Evolutionary conservation across 108 stramenopile species (phyloP).

Genomic region (Pseudonitzschia pungens): DNA sequence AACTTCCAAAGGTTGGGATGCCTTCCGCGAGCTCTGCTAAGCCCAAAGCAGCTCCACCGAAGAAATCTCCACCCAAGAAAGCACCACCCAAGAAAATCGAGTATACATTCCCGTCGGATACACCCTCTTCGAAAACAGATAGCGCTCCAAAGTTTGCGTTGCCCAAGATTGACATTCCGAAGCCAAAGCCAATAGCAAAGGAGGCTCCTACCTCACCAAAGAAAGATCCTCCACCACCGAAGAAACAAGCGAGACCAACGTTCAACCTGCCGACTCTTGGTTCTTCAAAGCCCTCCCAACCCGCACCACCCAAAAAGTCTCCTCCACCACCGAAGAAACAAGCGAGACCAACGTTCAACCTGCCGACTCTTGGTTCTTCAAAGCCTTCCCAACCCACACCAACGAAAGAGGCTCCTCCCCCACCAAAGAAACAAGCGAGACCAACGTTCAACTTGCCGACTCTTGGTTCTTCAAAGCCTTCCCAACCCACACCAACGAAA

Average conservation of each 20-base stretch:
- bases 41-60: conserved; percentile 4
- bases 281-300: conserved; percentile 18
- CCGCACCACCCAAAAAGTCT: conserved; percentile 40
- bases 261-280: neutral
- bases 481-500: neutral
- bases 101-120: neutral
- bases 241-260: neutral
- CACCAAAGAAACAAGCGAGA: conserved; percentile 48
- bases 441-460: neutral
- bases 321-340: conserved; percentile 25
- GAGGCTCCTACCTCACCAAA: conserved; percentile 6
- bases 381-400: conserved; percentile 9
- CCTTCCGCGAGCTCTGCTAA: neutral
- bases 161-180: conserved; percentile 43
- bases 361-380: conserved; percentile 3
- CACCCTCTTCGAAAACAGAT: neutral
- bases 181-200: conserved; percentile 17
- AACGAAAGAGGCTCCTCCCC: conserved; percentile 57
- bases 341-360: neutral
- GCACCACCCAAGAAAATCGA: neutral
- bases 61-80: neutral
- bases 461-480: conserved; percentile 59
- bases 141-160: conserved; percentile 25
- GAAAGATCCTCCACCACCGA: conserved; percentile 17
- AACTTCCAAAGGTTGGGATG: conserved; percentile 35